phyloP scores from a whole-genome alignment of 345 rosid species.

The Pistacia integerrima region DNA sequence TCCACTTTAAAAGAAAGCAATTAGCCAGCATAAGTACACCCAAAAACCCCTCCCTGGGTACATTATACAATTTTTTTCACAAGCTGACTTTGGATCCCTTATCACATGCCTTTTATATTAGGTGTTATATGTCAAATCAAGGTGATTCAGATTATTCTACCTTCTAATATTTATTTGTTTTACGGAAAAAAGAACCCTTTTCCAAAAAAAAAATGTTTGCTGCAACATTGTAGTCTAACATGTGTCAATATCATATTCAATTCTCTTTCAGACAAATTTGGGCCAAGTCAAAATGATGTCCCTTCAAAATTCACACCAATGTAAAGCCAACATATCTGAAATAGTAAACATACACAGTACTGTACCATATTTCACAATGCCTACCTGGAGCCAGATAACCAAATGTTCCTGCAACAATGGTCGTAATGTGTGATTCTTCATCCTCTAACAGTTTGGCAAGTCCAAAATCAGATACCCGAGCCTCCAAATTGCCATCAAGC shows the following conservation, averaged over 20 bases:
- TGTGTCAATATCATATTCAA: slow-evolving; percentile 7
- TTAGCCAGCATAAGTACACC: slow-evolving; percentile 12
- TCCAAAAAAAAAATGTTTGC: background rate
- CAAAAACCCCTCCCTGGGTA: background rate
- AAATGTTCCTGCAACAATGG: slow-evolving; percentile 99
- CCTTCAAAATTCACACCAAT: background rate
- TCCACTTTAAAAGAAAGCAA: background rate
- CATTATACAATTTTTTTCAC: background rate
- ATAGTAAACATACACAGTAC: slow-evolving; percentile 7
- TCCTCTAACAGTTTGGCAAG: slow-evolving; percentile 94
- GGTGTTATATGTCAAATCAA: background rate
- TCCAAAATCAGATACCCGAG: slow-evolving; percentile 98
- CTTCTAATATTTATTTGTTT: background rate
- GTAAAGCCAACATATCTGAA: slow-evolving; percentile 6
- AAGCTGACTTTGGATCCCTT: slow-evolving; percentile 1
- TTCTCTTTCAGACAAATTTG: background rate
- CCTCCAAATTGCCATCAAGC: slow-evolving; percentile 95
- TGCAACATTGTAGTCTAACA: background rate
- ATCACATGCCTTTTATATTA: background rate
- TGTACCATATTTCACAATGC: slow-evolving; percentile 15
- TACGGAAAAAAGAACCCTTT: background rate
- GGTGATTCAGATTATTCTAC: background rate
- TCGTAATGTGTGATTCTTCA: slow-evolving; percentile 97
- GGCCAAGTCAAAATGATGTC: slow-evolving; percentile 1
- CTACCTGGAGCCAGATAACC: slow-evolving; percentile 99